Base-by-base conservation (phyloP, 176 grass and related monocot genomes). In the Triticum urartu region DNA sequence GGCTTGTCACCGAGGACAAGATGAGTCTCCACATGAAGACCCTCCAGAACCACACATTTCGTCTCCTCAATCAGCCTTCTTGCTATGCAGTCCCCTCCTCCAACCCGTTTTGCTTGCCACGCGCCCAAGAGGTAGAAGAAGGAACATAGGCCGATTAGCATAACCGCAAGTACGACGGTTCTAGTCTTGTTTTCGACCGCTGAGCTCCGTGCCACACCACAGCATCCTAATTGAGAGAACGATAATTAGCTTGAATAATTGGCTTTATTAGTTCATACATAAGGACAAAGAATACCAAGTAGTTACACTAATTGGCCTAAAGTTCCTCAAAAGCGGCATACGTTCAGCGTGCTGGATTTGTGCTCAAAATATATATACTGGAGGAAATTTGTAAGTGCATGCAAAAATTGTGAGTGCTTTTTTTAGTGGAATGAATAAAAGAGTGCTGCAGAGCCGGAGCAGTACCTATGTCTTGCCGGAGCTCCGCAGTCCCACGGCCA, bases 41-140 rank as follows among this genome's bases (percentile, higher is more conserved):
- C 91, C 30, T 82, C 18, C 0, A 87, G 74, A 25, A 78, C 72
- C 59, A 58, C 69, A 60, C 70, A 85, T 86, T 94, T 89, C 12
- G 86, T 94, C 87, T 87, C 83, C 52, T 90, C 84, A 17, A 76
- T 94, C 34, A 97, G 72, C 83, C 32, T 40, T 77, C 6, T 62
- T 13, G 86, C 86, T 74, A 92, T 92, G 73, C 25, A 82, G 35
- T 97, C 94, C 4, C 94, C 94, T 87, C 88, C 70, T 35, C 94
- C 94, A 1, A 88, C 87, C 76, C 83, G 79, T 81, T 90, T 85
- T 43, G 79, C 86, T 10, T 88, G 82, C 91, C 89, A 92, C 24
- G 72, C 81, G 40, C 94, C 94, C 30, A 97, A 54, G 72, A 97
- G 89, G 26, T 94, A 94, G 86, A 88, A 94, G 84, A 90, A 92